Conservation (phyloP, 768 basidiomycete genomes). For the Pisolithus marmoratus region DNA sequence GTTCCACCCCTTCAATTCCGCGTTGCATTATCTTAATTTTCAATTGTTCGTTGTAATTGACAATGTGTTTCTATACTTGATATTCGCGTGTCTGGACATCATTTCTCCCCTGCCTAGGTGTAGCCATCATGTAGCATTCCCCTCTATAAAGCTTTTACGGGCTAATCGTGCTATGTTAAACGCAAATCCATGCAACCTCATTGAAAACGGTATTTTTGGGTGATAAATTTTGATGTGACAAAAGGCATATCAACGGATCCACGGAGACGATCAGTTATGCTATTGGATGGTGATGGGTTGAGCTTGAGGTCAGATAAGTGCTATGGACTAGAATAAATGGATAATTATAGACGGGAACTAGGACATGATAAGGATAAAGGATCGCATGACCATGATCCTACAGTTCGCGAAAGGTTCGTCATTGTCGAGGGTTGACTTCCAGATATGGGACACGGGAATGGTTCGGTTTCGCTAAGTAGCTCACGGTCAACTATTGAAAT, state of each 20-base stretch:
- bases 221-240: neutral
- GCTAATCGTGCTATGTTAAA: too few species aligned
- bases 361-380: too few species aligned
- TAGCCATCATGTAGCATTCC: neutral
- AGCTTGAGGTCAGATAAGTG: too few species aligned
- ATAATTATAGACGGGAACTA: too few species aligned
- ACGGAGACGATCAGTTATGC: too few species aligned
- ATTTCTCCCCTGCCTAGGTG: neutral
- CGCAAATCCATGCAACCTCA: neutral
- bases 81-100: neutral
- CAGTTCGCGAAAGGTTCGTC: too few species aligned
- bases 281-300: too few species aligned
- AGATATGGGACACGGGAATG: neutral
- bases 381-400: too few species aligned
- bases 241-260: too few species aligned
- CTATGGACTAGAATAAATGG: too few species aligned
- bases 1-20: neutral
- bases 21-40: conserved; percentile 9
- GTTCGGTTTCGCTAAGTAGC: neutral
- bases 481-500: conserved; percentile 37
- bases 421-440: too few species aligned
- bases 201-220: neutral
- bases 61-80: neutral
- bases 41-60: conserved; percentile 1
- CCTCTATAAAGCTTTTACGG: neutral